Base-by-base conservation (phyloP, 352 stramenopile species). In the Phytophthora multivora region DNA sequence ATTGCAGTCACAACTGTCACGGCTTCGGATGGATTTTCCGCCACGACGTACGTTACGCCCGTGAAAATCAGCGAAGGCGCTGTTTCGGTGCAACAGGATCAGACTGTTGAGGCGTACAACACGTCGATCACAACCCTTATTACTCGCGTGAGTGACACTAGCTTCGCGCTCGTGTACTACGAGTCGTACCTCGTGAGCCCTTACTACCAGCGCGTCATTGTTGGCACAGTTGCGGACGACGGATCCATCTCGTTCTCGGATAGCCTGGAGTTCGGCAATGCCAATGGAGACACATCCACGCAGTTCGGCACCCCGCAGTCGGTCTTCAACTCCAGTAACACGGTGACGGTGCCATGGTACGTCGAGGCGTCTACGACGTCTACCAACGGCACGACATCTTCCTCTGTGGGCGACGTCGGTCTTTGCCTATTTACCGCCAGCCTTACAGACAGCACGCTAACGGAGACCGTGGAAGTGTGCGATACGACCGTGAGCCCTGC, bases 271-370 rank as follows among this genome's bases (percentile, higher is more conserved):
- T 91, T 93, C 41, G 82, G 82, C 33, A 87, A 90, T 57, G 58
- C 42, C 6, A 86, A 79, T 38, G 49, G 41, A 25, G 65, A 5
- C 19, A 65, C 70, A 16, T 73, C 31, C 35, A 89, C 79, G 35
- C 84, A 71, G 28, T 77, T 90, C 51, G 82, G 80, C 38, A 80
- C 71, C 35, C 82, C 84, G 21, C 71, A 88, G 59, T 53, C 80
- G 3, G 71, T 93, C n/a, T 79, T 84, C 54, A 87, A 82, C 63
- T 68, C 77, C 25, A 87, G 71, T 63, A 57, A 89, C 66, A 73
- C 56, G 28, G 79, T 93, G 58, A 76, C 75, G 0, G 69, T 93
- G 13, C 80, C 84, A 16, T 93, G 80, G 79, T 93, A 89, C 51
- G 71, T 85, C 23, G 73, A 86, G 43, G 67, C 66, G 33, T 57